phyloP scores from a whole-genome alignment of 495 filamentous ascomycete species.

The Sabuloglossum arenarium region DNA sequence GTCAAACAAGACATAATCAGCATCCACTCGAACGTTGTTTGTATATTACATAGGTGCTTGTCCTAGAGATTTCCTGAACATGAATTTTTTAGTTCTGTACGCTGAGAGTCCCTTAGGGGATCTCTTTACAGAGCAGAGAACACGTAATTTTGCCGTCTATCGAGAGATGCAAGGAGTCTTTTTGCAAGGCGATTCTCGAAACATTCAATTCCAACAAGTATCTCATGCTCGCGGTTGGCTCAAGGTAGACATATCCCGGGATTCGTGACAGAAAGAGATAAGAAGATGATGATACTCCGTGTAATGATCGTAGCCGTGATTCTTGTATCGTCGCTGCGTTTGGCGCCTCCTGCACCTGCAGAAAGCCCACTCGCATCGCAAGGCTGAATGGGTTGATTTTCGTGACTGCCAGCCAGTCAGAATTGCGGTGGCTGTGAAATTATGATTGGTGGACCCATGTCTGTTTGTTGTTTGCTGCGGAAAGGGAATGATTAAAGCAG shows the following conservation, averaged over 20 bases:
- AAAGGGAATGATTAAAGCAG: not conserved
- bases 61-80: too few species aligned
- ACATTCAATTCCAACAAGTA: too few species aligned
- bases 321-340: not conserved
- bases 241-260: not conserved
- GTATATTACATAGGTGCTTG: too few species aligned
- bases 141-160: too few species aligned
- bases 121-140: too few species aligned
- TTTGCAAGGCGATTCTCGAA: too few species aligned
- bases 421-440: not conserved
- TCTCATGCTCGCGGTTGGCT: too few species aligned
- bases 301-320: not conserved
- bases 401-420: not conserved
- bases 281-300: not conserved
- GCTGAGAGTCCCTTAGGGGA: too few species aligned
- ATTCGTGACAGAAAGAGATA: slow-evolving; percentile 2
- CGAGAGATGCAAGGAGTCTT: too few species aligned
- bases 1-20: too few species aligned
- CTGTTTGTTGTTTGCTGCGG: slow-evolving; percentile 1
- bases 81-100: too few species aligned
- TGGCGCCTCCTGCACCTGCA: not conserved
- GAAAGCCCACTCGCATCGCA: slow-evolving; percentile 1
- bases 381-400: not conserved
- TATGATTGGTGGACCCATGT: not conserved
- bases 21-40: too few species aligned